Percentiles rank a stretch among this genome's conserved stretches.
These are phyloP conservation scores for Pythium pyrilobum DNA, from an alignment of 352 stramenopile species.

Conservation along the genomic window DNA sequence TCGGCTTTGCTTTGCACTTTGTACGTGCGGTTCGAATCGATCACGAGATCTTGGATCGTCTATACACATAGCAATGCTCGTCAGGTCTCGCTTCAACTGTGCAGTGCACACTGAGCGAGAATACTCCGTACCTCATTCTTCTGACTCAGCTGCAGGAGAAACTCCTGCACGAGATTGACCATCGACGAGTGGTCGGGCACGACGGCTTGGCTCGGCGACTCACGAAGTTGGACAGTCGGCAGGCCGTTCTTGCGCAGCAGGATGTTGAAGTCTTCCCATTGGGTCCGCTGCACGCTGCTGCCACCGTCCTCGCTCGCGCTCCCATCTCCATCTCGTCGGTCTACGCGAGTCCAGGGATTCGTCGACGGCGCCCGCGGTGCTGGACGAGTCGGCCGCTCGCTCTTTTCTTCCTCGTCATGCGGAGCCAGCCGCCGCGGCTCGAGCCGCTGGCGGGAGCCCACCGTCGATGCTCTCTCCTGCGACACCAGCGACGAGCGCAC, in stretches of 20 bases:
- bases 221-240: constrained; percentile 34
- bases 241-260: constrained; percentile 56
- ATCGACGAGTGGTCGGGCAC: constrained; percentile 45
- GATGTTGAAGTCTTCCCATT: constrained; percentile 53
- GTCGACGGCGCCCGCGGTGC: too few relatives aligned
- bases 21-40: constrained; percentile 59
- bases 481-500: constrained; percentile 14
- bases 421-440: constrained; percentile 6
- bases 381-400: background rate
- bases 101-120: background rate
- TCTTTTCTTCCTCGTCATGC: constrained; percentile 13
- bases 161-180: constrained; percentile 56
- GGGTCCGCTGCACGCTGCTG: constrained; percentile 19
- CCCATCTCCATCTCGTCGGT: background rate
- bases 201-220: background rate
- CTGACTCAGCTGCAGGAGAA: constrained; percentile 46
- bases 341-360: constrained; percentile 6
- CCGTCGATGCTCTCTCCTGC: background rate
- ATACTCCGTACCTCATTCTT: constrained; percentile 54
- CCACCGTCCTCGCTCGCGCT: too few relatives aligned
- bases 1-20: constrained; percentile 47
- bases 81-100: too few relatives aligned
- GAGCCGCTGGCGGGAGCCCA: background rate
- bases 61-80: constrained; percentile 8
- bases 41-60: constrained; percentile 74